Evolutionary conservation across 75 land plant species (phyloP), one percentile per base, ranked within the genome.

Genomic region (Pinus albicaulis): DNA sequence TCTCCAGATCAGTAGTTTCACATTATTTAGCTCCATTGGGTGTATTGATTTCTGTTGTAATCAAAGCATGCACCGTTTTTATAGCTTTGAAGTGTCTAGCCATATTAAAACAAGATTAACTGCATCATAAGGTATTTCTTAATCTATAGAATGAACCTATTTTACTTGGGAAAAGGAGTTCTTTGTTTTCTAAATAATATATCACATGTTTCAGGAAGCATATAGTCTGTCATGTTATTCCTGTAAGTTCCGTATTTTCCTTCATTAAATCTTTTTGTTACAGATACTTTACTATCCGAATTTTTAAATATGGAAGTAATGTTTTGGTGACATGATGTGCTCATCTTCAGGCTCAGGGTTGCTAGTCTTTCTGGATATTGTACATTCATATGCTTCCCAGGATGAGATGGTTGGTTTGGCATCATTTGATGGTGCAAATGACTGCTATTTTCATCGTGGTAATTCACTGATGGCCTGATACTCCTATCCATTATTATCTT

Each of bases 391-490:
- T 82, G 87, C 98, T 56, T 91, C 99, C 20, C 90, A 92, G 52
- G 95, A 95, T 79, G 92, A 96, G 72, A 82, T 88, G 80, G 87
- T 86, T 82, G 99, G 99, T 19, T 83, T 98, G 36, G 87, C 99
- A 76, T 74, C 82, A 6, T 98, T 87, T 89, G 99, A 98, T 91
- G 99, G 99, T 77, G 87, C 96, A 81, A 95, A 92, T 84, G 99
- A 98, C 74, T 98, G 99, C 88, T 98, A 83, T 80, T 98, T 98
- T 77, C 98, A 95, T 77, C 76, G 91, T 73, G 98, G 99, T 98
- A 84, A 59, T 17, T 71, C 26, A 56, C 36, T 13, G 26, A 15
- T 24, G 25, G 20, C 15, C n/a, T 28, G 20, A 28, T 20, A 28
- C 25, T 17, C 23, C 22, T 76, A 22, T 28, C 26, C 72, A 66